Evolutionary conservation across 2,329 filamentous ascomycete genomes (phyloP).

Genomic region (Exophiala aquamarina): DNA sequence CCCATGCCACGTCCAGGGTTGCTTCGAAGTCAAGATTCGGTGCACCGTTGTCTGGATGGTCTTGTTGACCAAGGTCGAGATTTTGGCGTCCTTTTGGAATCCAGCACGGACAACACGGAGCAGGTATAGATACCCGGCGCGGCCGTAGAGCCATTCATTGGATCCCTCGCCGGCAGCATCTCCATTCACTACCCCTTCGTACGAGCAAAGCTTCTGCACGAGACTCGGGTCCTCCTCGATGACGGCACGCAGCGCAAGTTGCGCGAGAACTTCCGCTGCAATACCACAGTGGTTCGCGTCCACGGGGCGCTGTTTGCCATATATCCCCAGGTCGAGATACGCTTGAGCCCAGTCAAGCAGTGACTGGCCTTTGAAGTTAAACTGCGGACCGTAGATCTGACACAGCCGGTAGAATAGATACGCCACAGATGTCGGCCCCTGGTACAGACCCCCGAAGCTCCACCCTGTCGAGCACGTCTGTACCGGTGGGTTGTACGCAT

Average conservation of each 20-base stretch:
- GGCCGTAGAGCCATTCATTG: conserved; percentile 67
- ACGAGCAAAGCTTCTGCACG: conserved; percentile 36
- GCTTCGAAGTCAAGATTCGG: conserved; percentile 56
- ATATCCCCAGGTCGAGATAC: conserved; percentile 38
- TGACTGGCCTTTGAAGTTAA: conserved; percentile 44
- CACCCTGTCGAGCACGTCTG: conserved; percentile 31
- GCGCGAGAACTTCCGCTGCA: conserved; percentile 50
- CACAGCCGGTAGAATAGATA: conserved; percentile 56
- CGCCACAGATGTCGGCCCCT: conserved; percentile 57
- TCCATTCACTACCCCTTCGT: conserved; percentile 9
- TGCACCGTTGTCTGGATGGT: conserved; percentile 59
- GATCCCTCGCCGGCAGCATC: conserved; percentile 41
- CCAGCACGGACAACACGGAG: conserved; percentile 62
- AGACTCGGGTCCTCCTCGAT: conserved; percentile 42
- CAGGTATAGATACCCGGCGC: conserved; percentile 67
- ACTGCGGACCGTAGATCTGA: conserved; percentile 39
- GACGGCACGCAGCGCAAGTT: conserved; percentile 48
- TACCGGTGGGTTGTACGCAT: conserved; percentile 27
- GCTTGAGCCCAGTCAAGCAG: conserved; percentile 48
- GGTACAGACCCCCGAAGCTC: conserved; percentile 46
- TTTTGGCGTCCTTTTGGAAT: conserved; percentile 50
- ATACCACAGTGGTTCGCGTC: conserved; percentile 51
- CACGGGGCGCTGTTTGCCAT: conserved; percentile 26
- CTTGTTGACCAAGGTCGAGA: conserved; percentile 52
- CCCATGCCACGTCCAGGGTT: conserved; percentile 65